Conservation (phyloP, 129 eudicot species). For the Flaveria linearis region DNA sequence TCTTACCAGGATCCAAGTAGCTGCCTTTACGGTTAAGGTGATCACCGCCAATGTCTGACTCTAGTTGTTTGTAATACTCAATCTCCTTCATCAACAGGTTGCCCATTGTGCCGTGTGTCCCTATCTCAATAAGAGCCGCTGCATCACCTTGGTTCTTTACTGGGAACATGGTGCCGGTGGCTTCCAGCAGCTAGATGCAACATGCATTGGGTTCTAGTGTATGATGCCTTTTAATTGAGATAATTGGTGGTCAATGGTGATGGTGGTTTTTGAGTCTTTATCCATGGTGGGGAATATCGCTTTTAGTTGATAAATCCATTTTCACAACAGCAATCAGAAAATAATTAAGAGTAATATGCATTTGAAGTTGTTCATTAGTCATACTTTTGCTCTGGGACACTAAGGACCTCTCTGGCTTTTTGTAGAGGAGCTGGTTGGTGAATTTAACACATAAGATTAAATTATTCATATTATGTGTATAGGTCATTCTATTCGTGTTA, state of each 20-base stretch:
- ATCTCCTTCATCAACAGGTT: conserved; percentile 76
- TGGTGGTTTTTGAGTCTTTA: conserved; percentile 32
- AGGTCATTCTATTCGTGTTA: too few relatives aligned
- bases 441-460: neutral
- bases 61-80: conserved; percentile 56
- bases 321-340: conserved; percentile 17
- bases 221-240: conserved; percentile 4
- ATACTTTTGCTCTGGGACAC: conserved; percentile 16
- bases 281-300: conserved; percentile 37
- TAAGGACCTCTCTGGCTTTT: conserved; percentile 15
- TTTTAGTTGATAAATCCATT: conserved; percentile 40
- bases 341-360: conserved; percentile 7
- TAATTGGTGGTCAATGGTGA: conserved; percentile 18
- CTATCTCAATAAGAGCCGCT: conserved; percentile 54
- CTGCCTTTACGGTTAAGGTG: neutral
- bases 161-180: conserved; percentile 28
- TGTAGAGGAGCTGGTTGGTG: neutral
- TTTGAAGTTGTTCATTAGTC: conserved; percentile 11
- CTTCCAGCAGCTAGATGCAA: neutral
- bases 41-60: conserved; percentile 30
- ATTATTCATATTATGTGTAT: neutral
- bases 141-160: conserved; percentile 37
- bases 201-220: conserved; percentile 22
- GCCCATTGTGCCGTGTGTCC: conserved; percentile 77
- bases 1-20: conserved; percentile 17